Base-by-base conservation (phyloP, 1,139 yeast species). In the Entelexis sorbosivorans region DNA sequence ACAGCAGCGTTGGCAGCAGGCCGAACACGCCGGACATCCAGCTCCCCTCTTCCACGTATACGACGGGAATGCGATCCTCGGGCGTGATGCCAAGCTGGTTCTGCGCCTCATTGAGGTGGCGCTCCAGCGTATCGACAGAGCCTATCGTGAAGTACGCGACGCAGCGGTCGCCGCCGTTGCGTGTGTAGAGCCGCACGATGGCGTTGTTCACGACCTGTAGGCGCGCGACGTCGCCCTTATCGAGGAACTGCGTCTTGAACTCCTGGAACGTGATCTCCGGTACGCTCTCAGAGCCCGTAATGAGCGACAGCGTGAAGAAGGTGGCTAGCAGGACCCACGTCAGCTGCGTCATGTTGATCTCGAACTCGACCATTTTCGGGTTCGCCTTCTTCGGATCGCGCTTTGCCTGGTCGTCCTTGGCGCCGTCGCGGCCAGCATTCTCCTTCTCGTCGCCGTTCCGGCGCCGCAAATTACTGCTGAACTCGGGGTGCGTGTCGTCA, bases 41-140 rank as follows among this genome's bases (percentile, higher is more conserved):
- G 48, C 82, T 77, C 54, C 66, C 67, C 63, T 81, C 83, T 45
- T 78, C 79, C 7, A 77, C 71, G 64, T 83, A 91, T 1, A 81
- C 71, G 20, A 89, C 89, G 2, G 97, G 97, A 38, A 88, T 75
- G 57, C 95, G 75, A 60, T 85, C 82, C 49, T 68, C 71, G 16
- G 77, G 72, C 1, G 85, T 77, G 44, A 88, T 81, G 3, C 78
- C 76, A 55, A 82, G 75, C 52, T 76, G 76, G 54, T 83, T 82
- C 68, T 91, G 97, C 16, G 84, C 79, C 49, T 74, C 76, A 53
- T 81, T 85, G 62, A 93, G 73, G 60, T 82, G 85, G 52, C 81
- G 79, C 69, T 93, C 98, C 64, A 93, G 88, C 9, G 81, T 73
- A 59, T 88, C 96, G 14, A 88, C 79, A 0, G 95, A 84, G 6